Percentiles rank a stretch among this genome's conserved stretches.
These are phyloP conservation scores for Tetrapyrgos nigripes DNA, from an alignment of 1,284 basidiomycete genomes.

Conservation along the genomic window DNA sequence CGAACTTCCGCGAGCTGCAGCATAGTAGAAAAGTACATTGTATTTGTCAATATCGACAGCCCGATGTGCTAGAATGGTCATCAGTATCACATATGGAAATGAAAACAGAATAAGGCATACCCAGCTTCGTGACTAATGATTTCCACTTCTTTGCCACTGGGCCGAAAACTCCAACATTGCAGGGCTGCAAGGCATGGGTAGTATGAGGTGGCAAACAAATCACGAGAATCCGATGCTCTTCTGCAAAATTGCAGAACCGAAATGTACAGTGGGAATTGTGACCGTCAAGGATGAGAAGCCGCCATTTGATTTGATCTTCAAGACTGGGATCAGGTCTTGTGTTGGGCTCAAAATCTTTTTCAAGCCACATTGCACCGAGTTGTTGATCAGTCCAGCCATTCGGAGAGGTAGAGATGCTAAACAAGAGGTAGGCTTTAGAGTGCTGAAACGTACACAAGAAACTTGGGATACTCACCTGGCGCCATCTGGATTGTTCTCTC, in stretches of 20 bases:
- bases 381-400: conserved; percentile 15
- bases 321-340: conserved; percentile 38
- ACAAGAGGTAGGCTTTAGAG: conserved; percentile 8
- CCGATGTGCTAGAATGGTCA: no score
- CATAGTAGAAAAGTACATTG: conserved; percentile 22
- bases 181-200: conserved; percentile 38
- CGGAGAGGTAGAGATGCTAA: no score
- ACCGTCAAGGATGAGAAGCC: conserved; percentile 47
- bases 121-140: conserved; percentile 25
- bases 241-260: conserved; percentile 33
- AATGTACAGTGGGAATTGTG: conserved; percentile 46
- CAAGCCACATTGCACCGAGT: conserved; percentile 13
- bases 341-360: no score
- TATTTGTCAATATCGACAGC: conserved; percentile 18
- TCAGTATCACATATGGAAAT: neutral
- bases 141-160: conserved; percentile 31
- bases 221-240: no score
- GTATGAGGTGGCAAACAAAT: no score
- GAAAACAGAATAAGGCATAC: neutral
- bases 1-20: conserved; percentile 13
- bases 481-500: conserved; percentile 26
- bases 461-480: conserved; percentile 23
- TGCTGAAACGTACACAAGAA: neutral
- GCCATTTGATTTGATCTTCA: conserved; percentile 28
- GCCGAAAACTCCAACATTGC: conserved; percentile 38